Percentiles rank a stretch among this genome's conserved stretches.
Conservation (phyloP, 176 grass and related monocot genomes). For the Triticum turgidum region DNA sequence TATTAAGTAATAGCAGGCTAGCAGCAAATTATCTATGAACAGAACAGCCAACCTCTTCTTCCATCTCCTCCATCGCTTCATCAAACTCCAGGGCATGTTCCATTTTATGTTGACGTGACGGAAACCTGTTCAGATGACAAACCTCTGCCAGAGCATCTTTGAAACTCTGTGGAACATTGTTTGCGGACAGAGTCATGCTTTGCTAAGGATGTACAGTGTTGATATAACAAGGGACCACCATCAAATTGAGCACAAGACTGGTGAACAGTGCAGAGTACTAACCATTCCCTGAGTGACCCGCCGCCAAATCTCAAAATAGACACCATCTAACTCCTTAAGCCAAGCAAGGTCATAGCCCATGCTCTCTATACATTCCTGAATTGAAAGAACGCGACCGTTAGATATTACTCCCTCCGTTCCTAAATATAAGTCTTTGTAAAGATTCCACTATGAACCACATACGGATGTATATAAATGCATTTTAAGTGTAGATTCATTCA, state of each 20-base stretch:
- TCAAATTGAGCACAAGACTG: neutral
- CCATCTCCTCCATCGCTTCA: neutral
- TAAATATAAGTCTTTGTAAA: no score
- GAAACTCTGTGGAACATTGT: neutral
- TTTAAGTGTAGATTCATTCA: no score
- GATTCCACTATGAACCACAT: no score
- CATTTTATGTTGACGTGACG: neutral
- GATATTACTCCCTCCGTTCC: neutral
- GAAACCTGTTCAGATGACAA: neutral
- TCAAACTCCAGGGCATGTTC: neutral
- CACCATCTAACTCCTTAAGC: neutral
- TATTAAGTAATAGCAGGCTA: neutral
- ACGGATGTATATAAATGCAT: no score
- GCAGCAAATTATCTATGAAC: neutral
- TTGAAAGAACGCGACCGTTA: neutral
- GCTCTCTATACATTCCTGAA: neutral
- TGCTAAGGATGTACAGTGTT: neutral
- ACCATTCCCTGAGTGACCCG: neutral
- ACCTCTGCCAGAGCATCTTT: slow-evolving; percentile 14
- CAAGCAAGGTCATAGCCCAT: neutral
- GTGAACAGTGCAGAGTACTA: neutral
- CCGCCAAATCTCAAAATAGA: neutral
- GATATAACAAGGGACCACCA: no score
- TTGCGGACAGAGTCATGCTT: neutral
- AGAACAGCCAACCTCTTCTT: neutral